Base-by-base conservation (phyloP, 805 yeast species). In the Limtongia smithiae region DNA sequence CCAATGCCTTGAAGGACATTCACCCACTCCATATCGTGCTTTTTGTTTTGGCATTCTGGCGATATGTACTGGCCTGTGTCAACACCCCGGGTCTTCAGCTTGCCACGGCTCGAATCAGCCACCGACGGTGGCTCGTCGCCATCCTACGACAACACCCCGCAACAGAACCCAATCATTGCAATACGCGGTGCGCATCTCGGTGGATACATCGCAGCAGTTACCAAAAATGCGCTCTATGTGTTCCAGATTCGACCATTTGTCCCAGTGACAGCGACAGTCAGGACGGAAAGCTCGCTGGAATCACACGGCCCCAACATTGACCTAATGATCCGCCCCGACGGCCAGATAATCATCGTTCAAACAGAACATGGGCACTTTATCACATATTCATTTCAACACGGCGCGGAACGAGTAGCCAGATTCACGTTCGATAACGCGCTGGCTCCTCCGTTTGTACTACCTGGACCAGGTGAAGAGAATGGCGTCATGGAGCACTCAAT, bases 181-280 rank as follows among this genome's bases (percentile, higher is more conserved):
- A n/a, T n/a, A n/a, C n/a, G n/a, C n/a, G n/a, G n/a, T n/a, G 55
- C 67, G 14, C 59, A 55, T 27, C 45, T 55, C 11, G 62, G 65
- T 1, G 55, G 60, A 25, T 68, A 73, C 4, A 60, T 69, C 28
- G 64, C 65, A 1, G 62, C 66, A 4, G 43, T 71, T 9, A 73
- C 77, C 2, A 60, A 62, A 44, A 51, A 70, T n/a, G 63, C 70
- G 4, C 44, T 73, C 3, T 73, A 70, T 51, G 43, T 74, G 30
- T 73, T 64, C 60, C 70, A 73, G 48, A 66, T 68, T 20, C 58
- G 62, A 51, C 75, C 78, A 2, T 65, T 72, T 40, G 65, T 75
- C 12, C 79, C 81, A 1, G 64, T 79, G 3, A 73, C 76, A 8
- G 70, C 71, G 2, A 79, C 78, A 56, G 64, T 68, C 5, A 63